Percentiles rank a stretch among this genome's conserved stretches.
These are phyloP conservation scores for Elymus sibiricus DNA, from an alignment of 176 grass and related monocot species.

Conservation along the genomic window DNA sequence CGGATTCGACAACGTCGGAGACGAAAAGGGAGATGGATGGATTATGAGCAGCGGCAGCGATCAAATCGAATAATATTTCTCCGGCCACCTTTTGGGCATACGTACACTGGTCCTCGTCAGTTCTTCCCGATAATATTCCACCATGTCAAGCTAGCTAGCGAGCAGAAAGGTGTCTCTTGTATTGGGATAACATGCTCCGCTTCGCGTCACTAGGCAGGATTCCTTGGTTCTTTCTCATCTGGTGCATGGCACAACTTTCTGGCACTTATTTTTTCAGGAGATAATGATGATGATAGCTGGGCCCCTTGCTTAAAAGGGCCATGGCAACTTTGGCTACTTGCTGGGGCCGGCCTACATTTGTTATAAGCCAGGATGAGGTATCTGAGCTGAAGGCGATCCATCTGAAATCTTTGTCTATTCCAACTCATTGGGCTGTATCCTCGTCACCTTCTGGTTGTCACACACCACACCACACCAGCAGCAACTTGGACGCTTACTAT, in stretches of 20 bases:
- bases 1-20: not conserved
- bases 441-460: constrained; percentile 26
- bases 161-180: not conserved
- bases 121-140: not conserved
- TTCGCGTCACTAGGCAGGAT: not conserved
- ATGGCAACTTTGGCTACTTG: not conserved
- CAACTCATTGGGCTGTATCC: constrained; percentile 4
- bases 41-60: not conserved
- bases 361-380: not conserved
- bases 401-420: constrained; percentile 7
- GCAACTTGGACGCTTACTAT: constrained; percentile 12
- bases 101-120: not conserved
- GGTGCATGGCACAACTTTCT: not conserved
- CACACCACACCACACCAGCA: not conserved
- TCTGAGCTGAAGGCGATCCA: not conserved
- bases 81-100: not conserved
- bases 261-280: not conserved
- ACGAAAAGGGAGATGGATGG: not conserved
- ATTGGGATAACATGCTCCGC: not conserved
- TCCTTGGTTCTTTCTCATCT: constrained; percentile 40
- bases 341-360: not conserved
- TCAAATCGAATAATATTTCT: constrained; percentile 17
- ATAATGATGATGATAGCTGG: not conserved
- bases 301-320: constrained; percentile 20
- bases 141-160: constrained; percentile 3